Conservation (phyloP, 768 basidiomycete genomes). For the Tricholoma terreum region DNA sequence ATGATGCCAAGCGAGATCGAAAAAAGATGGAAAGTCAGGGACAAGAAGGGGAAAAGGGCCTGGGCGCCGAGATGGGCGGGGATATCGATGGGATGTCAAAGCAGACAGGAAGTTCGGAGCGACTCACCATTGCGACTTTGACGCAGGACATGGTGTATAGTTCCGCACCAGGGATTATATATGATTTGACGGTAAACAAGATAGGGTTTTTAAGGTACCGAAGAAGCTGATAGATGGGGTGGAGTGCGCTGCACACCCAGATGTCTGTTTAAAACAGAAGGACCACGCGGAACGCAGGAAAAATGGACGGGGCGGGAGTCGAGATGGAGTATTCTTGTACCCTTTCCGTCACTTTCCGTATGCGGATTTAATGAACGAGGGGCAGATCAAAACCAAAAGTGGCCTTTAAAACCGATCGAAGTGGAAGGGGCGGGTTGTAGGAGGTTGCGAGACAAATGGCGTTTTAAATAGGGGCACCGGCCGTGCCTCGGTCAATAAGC, state of each 20-base stretch:
- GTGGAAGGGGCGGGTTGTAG: neutral
- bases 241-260: constrained; percentile 11
- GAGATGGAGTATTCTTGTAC: neutral
- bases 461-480: neutral
- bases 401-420: neutral
- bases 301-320: constrained; percentile 3
- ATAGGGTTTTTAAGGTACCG: constrained; percentile 15
- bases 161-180: constrained; percentile 9
- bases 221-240: constrained; percentile 1
- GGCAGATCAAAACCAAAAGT: neutral
- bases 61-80: neutral
- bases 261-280: constrained; percentile 1
- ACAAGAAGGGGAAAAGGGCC: neutral
- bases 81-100: constrained; percentile 6
- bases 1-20: constrained; percentile 1
- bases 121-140: constrained; percentile 35
- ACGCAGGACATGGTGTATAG: constrained; percentile 28
- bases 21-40: constrained; percentile 1
- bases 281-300: constrained; percentile 4
- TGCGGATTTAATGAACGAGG: neutral
- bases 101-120: constrained; percentile 1
- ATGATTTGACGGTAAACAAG: constrained; percentile 18
- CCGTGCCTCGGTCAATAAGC: neutral
- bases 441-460: neutral
- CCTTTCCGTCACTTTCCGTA: neutral